Evolutionary conservation across 306 rosid genomes (phyloP).

Genomic region (Lithocarpus polystachyus): DNA sequence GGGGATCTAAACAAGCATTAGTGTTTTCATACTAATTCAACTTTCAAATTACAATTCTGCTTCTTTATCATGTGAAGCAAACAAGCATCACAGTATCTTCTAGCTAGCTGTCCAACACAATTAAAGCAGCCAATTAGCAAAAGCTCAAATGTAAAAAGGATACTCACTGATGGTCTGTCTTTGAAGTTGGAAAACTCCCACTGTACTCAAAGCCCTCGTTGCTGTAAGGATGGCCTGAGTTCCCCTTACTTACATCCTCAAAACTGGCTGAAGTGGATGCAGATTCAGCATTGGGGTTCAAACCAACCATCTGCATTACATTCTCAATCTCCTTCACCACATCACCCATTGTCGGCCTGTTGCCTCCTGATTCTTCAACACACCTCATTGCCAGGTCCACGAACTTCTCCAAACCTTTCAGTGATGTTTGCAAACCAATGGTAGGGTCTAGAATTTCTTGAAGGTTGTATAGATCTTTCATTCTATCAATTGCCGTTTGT

Average conservation of each 20-base stretch:
- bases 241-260: constrained; percentile 1
- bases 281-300: constrained; percentile 24
- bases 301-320: constrained; percentile 26
- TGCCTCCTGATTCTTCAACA: constrained; percentile 26
- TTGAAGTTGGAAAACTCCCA: background rate
- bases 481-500: constrained; percentile 18
- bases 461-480: constrained; percentile 31
- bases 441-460: constrained; percentile 27
- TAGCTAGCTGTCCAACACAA: too few species aligned
- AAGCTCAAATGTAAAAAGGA: background rate
- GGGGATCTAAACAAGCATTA: too few species aligned
- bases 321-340: constrained; percentile 47
- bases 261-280: constrained; percentile 28
- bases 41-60: background rate
- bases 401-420: constrained; percentile 29
- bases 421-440: constrained; percentile 11
- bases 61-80: background rate
- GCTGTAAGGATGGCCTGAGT: constrained; percentile 8
- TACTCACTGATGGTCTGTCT: background rate
- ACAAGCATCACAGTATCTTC: too few species aligned
- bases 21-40: too few species aligned
- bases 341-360: constrained; percentile 44
- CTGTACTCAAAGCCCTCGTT: constrained; percentile 6
- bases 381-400: constrained; percentile 45
- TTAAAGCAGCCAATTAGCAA: too few species aligned